These are phyloP conservation scores for Trypanosoma boissoni DNA, from an alignment of 208 protist species.

Conservation along the genomic window DNA sequence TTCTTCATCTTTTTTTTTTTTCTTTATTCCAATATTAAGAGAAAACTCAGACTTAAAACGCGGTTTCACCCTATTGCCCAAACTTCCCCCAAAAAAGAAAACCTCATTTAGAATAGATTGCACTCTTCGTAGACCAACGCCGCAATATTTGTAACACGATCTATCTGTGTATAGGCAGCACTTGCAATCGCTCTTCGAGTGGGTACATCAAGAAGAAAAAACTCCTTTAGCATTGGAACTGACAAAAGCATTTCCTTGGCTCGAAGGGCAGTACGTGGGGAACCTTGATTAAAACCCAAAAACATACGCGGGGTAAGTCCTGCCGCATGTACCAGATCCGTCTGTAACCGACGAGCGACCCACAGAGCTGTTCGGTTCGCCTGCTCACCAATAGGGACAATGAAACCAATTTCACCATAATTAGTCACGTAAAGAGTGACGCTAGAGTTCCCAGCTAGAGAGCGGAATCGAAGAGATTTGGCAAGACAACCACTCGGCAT, in stretches of 20 bases:
- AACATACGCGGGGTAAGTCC: slow-evolving; percentile 80
- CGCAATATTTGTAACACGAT: slow-evolving; percentile 63
- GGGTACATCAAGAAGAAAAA: slow-evolving; percentile 57
- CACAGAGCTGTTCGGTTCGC: slow-evolving; percentile 66
- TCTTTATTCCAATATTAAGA: slow-evolving; percentile 25
- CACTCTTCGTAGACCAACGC: slow-evolving; percentile 54
- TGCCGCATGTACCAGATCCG: slow-evolving; percentile 50
- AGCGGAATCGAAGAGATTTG: slow-evolving; percentile 61
- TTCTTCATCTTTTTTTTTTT: slow-evolving; percentile 2
- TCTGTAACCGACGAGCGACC: slow-evolving; percentile 59
- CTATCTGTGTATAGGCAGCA: slow-evolving; percentile 64
- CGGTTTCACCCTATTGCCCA: background rate
- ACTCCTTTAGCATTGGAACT: slow-evolving; percentile 43
- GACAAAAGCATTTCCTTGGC: slow-evolving; percentile 67
- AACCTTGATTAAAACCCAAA: slow-evolving; percentile 57
- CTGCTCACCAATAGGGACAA: slow-evolving; percentile 74
- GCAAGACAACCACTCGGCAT: slow-evolving; percentile 56
- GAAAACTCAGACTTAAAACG: background rate
- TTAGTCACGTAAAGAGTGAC: slow-evolving; percentile 71
- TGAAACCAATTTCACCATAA: slow-evolving; percentile 76
- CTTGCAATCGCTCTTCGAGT: slow-evolving; percentile 58
- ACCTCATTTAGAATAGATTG: slow-evolving; percentile 18
- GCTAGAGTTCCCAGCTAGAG: slow-evolving; percentile 31
- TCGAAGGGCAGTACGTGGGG: slow-evolving; percentile 40
- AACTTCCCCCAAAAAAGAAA: background rate